Base-by-base conservation (phyloP, 2,329 filamentous ascomycete species). In the Aspergillus transmontanensis region DNA sequence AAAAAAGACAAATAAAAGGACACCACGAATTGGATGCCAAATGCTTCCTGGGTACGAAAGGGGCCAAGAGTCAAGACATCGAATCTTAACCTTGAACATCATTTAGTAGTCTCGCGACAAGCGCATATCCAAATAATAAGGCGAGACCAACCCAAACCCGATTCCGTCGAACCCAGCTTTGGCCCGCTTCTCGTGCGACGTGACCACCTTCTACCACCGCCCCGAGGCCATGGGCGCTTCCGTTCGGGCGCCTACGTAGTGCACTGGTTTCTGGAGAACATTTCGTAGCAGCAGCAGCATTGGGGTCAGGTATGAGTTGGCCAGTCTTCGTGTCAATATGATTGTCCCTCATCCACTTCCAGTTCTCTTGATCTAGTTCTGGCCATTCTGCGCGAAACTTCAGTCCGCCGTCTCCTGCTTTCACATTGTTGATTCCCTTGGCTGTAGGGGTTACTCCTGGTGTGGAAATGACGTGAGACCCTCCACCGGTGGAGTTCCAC, bases 401-500 rank as follows among this genome's bases (percentile, higher is more conserved):
- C 72, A 90, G 87, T 4, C 95, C 95, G 14, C 94, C 94, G 74
- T 99, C 95, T 26, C 95, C 95, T 3, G 91, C 91, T 79, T 94
- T 96, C 73, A 97, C 86, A 51, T 86, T 87, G 34, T 87, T 89
- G 66, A 96, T 92, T 11, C 92, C 92, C 75, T 89, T 92, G 61
- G 83, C 76, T 53, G 80, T 84, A 26, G 81, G 76, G 65, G 85
- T 88, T 19, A 84, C 77, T 5, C 83, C 82, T 1, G 81, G 75
- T 2, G 83, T 78, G 3, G 79, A 78, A 55, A 78, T 80, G 36
- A 79, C 75, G 64, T 89, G 86, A 3, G 90, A 91, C 9, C 94
- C 94, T 58, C 93, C 93, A 46, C 94, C 94, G 0, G 94, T 98
- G 39, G 89, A 92, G 80, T 99, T 99, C 94, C 94, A 98, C 95